A percentile compares a stretch with the other conserved stretches of the same genome.
Evolutionary conservation across 192 early-diverging fungal genomes (phyloP).

Genomic region (Martensiomyces pterosporus): DNA sequence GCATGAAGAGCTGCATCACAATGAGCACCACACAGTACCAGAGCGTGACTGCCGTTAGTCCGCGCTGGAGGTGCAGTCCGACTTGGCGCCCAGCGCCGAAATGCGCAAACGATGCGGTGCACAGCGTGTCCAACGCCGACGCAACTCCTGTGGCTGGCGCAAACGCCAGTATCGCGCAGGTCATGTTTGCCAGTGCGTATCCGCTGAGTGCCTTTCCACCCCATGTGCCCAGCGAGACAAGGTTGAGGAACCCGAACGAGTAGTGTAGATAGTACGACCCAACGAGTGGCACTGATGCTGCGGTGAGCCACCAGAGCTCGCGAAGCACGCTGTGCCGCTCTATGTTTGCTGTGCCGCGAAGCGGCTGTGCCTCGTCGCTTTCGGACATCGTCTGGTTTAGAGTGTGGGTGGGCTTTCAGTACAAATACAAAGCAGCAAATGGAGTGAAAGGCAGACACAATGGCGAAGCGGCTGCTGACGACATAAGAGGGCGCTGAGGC

Average conservation of each 20-base stretch:
- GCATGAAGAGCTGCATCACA: conserved; percentile 63
- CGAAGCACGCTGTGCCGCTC: conserved; percentile 2
- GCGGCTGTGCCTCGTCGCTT: conserved; percentile 15
- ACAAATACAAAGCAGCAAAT: not conserved
- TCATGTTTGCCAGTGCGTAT: conserved; percentile 66
- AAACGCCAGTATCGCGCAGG: conserved; percentile 66
- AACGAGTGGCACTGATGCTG: conserved; percentile 50
- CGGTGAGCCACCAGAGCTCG: conserved; percentile 28
- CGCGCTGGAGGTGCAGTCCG: conserved; percentile 75
- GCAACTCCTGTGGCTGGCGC: conserved; percentile 66
- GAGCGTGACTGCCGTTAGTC: conserved; percentile 65
- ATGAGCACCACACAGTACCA: conserved; percentile 69
- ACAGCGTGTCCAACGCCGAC: conserved; percentile 74
- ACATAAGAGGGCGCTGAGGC: too few relatives aligned
- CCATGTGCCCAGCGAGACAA: conserved; percentile 62
- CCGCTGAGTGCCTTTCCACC: conserved; percentile 60
- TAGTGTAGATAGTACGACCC: conserved; percentile 66
- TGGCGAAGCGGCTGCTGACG: too few relatives aligned
- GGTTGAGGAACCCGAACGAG: conserved; percentile 58
- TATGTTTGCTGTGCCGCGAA: not conserved
- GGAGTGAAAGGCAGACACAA: too few relatives aligned
- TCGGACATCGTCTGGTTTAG: too few relatives aligned
- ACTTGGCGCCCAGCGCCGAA: conserved; percentile 55
- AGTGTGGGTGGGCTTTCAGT: too few relatives aligned
- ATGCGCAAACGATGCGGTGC: conserved; percentile 64